phyloP scores from a whole-genome alignment of 2,329 filamentous ascomycete genomes.

The Monilinia polystroma region DNA sequence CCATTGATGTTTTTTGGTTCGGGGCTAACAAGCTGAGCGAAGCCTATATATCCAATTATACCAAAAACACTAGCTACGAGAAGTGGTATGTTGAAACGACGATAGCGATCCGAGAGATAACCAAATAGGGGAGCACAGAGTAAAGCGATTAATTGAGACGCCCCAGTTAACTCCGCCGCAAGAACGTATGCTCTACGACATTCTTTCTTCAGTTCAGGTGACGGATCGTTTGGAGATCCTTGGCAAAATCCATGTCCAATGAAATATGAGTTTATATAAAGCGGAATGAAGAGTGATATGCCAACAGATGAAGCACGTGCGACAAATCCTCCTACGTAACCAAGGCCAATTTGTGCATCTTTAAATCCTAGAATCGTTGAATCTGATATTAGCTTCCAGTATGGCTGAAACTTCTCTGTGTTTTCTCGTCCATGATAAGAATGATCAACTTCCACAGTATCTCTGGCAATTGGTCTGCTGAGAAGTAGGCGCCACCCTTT shows the following conservation, averaged over 20 bases:
- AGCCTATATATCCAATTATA: constrained; percentile 72
- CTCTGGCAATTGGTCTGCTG: constrained; percentile 36
- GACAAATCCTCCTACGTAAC: constrained; percentile 92
- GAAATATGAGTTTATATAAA: constrained; percentile 91
- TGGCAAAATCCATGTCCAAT: constrained; percentile 77
- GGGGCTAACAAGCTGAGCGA: constrained; percentile 75
- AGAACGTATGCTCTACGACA: constrained; percentile 87
- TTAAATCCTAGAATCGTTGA: constrained; percentile 69
- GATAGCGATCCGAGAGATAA: constrained; percentile 70
- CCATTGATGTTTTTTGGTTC: constrained; percentile 65
- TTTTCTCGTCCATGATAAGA: constrained; percentile 11
- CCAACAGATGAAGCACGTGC: constrained; percentile 91
- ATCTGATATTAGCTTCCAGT: constrained; percentile 58
- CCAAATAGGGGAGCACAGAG: constrained; percentile 85
- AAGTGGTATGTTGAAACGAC: constrained; percentile 70
- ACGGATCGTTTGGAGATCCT: constrained; percentile 60
- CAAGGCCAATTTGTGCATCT: constrained; percentile 77
- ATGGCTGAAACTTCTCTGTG: constrained; percentile 48
- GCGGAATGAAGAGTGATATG: constrained; percentile 90
- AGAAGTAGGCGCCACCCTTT: constrained; percentile 68
- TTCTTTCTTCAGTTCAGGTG: constrained; percentile 75
- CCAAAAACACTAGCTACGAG: constrained; percentile 70
- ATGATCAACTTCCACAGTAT: constrained; percentile 24
- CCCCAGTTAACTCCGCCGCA: constrained; percentile 81
- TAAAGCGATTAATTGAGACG: constrained; percentile 83